Evolutionary conservation across 257 asterid genomes (phyloP), one percentile per base, ranked within the genome.

Genomic region (Euphrasia confusa): DNA sequence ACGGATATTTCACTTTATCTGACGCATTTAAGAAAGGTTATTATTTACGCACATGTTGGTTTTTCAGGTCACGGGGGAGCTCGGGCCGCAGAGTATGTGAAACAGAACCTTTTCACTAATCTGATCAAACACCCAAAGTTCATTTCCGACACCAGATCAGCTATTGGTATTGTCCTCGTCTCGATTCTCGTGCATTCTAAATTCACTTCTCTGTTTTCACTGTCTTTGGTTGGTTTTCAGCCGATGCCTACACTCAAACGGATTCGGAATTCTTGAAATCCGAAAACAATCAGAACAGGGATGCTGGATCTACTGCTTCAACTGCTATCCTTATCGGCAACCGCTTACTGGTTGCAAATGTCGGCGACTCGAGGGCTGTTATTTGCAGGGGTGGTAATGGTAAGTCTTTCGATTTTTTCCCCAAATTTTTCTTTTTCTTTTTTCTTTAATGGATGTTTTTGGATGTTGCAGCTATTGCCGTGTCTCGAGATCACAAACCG

Each of bases 291-390:
- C 96, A 89, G 72, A 84, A 85, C 67, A 83, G 89, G 60, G 97
- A 92, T 75, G 97, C 99, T 71, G 99, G 99, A 42, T 92, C 99
- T 4, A 92, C 99, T 70, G 99, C 99, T 71, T 92, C 99, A 37
- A 92, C 99, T 60, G 99, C 99, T 52, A 89, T 92, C 53, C 99
- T 92, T 47, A 97, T 92, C 50, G 99, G 97, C 30, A 85, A 84
- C 64, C 96, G 99, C 47, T 71, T 88, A 58, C 73, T 90, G 77
- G 98, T 90, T 58, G 97, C 97, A 58, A 90, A 90, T 69, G 97
- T 90, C 61, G 97, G 97, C 24, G 97, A 90, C 70, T 90, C 98
- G 7, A 81, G 98, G 70, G 98, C 95, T 70, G 96, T 90, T 56
- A 84, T 90, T 55, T 90, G 96, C 80, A 77, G 94, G 80, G 96